Evolutionary conservation across 2,329 filamentous ascomycete genomes (phyloP), one percentile per base, ranked within the genome.

Genomic region (Penicillium janthinellum): DNA sequence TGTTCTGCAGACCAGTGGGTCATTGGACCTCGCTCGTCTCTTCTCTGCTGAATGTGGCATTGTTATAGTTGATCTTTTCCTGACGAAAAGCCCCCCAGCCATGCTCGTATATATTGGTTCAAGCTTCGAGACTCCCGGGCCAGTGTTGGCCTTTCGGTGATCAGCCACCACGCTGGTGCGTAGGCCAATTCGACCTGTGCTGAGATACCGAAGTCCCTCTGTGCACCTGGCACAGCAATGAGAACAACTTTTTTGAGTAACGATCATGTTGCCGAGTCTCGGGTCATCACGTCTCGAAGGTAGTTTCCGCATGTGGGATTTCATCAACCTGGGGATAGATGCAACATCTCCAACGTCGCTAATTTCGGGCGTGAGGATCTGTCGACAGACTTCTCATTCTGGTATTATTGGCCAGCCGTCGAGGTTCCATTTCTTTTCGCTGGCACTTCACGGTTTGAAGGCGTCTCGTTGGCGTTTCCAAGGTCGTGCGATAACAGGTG

Each of bases 331-430:
- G 22, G 41, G 37, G 31, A 17, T 60, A 62, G 31, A 17, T 60
- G 60, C 1, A 79, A 57, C 7, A 63, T 56, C 54, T 72, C 59
- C 0, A 80, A 71, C 35, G 68, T 73, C 4, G 60, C 57, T 20
- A 81, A 81, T 71, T 15, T 73, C 61, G 4, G 72, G 71, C 60
- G 79, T 38, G 10, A 63, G 39, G 4, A 47, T 62, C 25, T 41
- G 11, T 53, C 22, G 14, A 42, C 50, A 20, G 41, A 28, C 28
- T 28, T 8, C 50, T 42, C 50, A 50, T 50, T 57, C 49, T 31
- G 4, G 17, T 20, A 22, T 22, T 17, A 45, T 45, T 31, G 17
- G 49, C 8, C 49, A 28, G 28, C 7, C 6, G 22, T 28, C 37
- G 20, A 41, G 15, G 3, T 47, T 15, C 22, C 31, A 17, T 28